These are phyloP conservation scores for Termitomyces heimii DNA, from an alignment of 768 basidiomycete species.

Conservation along the genomic window DNA sequence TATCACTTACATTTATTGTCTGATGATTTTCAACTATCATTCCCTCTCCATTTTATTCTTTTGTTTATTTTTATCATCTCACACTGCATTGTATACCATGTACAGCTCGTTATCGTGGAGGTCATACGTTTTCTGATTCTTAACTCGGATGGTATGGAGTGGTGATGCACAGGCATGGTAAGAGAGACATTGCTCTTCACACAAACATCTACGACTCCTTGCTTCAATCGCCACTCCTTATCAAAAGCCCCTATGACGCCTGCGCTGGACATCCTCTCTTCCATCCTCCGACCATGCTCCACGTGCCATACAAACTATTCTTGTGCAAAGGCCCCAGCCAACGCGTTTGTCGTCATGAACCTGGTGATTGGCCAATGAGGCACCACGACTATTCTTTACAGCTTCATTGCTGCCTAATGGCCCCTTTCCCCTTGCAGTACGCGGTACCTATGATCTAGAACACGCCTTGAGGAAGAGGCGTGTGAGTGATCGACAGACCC, in stretches of 20 bases:
- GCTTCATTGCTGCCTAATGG: neutral
- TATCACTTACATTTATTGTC: neutral
- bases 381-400: neutral
- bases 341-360: neutral
- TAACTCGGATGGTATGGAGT: neutral
- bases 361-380: neutral
- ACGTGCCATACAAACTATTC: neutral
- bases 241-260: neutral
- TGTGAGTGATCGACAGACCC: neutral
- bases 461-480: neutral
- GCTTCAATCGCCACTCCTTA: neutral
- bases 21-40: neutral
- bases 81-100: constrained; percentile 5
- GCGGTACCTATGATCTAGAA: neutral
- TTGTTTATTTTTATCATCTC: constrained; percentile 10
- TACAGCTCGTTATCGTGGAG: neutral
- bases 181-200: neutral
- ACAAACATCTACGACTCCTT: neutral
- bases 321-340: neutral
- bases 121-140: neutral
- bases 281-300: neutral
- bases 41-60: constrained; percentile 1
- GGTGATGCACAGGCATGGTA: neutral
- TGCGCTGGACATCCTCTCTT: neutral
- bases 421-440: neutral